A percentile compares a stretch with the other conserved stretches of the same genome.
phyloP scores from a whole-genome alignment of 2,329 filamentous ascomycete genomes.

The Neurospora crassa region DNA sequence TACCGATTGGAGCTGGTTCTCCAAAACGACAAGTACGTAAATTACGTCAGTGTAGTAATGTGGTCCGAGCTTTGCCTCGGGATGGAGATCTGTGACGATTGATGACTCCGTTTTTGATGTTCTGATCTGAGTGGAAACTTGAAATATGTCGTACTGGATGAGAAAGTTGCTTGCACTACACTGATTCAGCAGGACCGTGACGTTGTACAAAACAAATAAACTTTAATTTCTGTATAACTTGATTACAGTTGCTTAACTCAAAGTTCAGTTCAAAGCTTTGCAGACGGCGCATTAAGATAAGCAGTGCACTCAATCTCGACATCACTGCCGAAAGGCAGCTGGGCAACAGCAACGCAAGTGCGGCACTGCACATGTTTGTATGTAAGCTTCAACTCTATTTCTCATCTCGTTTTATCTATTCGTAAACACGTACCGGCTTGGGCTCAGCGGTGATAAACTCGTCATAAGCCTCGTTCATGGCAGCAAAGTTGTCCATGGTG shows the following conservation, averaged over 20 bases:
- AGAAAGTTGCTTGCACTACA: neutral
- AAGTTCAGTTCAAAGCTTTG: neutral
- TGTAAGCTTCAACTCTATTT: neutral
- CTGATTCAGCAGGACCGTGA: neutral
- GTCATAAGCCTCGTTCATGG: slow-evolving; percentile 47
- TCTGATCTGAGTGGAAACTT: neutral
- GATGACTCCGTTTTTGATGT: neutral
- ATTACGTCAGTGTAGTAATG: neutral
- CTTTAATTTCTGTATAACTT: neutral
- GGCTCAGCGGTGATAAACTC: slow-evolving; percentile 35
- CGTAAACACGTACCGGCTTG: slow-evolving; percentile 36
- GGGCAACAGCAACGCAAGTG: slow-evolving; percentile 65
- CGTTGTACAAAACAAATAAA: neutral
- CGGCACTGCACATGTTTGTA: slow-evolving; percentile 27
- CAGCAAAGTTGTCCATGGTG: slow-evolving; percentile 54
- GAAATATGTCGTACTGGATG: neutral
- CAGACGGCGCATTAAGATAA: neutral
- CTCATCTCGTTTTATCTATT: neutral
- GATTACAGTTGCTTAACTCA: neutral
- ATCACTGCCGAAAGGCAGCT: slow-evolving; percentile 59
- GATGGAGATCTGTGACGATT: neutral
- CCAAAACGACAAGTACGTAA: neutral
- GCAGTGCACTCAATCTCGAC: slow-evolving; percentile 71
- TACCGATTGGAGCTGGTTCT: neutral
- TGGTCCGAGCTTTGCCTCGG: neutral